These are phyloP conservation scores for Phytopythium montanum DNA, from an alignment of 352 stramenopile genomes.

Conservation along the genomic window DNA sequence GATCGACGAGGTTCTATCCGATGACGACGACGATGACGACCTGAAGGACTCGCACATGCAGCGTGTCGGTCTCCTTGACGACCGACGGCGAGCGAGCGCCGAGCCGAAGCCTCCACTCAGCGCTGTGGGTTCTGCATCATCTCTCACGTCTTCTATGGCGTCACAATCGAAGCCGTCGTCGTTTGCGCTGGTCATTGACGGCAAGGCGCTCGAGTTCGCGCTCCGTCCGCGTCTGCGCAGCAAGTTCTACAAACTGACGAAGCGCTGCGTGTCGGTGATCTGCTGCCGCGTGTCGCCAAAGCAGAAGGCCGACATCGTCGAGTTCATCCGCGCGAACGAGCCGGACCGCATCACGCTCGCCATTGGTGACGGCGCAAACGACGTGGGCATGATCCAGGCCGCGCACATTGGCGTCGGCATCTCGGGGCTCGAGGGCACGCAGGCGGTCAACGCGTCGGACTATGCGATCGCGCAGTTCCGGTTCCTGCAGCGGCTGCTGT, in stretches of 20 bases:
- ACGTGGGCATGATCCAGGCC: conserved; percentile 93
- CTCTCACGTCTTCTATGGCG: too few relatives aligned
- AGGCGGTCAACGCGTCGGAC: conserved; percentile 96
- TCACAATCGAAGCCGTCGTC: too few relatives aligned
- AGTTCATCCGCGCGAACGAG: conserved; percentile 49
- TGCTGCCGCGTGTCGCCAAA: conserved; percentile 79
- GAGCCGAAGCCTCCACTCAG: too few relatives aligned
- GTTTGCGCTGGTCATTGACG: conserved; percentile 66
- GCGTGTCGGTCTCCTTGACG: too few relatives aligned
- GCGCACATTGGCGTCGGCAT: conserved; percentile 91
- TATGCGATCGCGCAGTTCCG: conserved; percentile 98
- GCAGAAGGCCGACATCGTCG: conserved; percentile 81
- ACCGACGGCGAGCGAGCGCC: too few relatives aligned
- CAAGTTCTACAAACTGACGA: conserved; percentile 65
- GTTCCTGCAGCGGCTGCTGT: conserved; percentile 92
- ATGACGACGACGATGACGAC: too few relatives aligned
- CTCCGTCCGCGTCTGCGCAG: conserved; percentile 41
- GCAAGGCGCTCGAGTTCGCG: conserved; percentile 63
- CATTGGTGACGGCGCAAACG: conserved; percentile 93
- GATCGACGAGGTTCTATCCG: too few relatives aligned
- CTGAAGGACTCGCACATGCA: too few relatives aligned
- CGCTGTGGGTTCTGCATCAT: too few relatives aligned
- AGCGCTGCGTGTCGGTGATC: conserved; percentile 72
- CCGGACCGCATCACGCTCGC: conserved; percentile 68
- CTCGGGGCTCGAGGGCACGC: conserved; percentile 89